Evolutionary conservation across 352 stramenopile species (phyloP), one percentile per base, ranked within the genome.

Genomic region (Phytophthora rubi): DNA sequence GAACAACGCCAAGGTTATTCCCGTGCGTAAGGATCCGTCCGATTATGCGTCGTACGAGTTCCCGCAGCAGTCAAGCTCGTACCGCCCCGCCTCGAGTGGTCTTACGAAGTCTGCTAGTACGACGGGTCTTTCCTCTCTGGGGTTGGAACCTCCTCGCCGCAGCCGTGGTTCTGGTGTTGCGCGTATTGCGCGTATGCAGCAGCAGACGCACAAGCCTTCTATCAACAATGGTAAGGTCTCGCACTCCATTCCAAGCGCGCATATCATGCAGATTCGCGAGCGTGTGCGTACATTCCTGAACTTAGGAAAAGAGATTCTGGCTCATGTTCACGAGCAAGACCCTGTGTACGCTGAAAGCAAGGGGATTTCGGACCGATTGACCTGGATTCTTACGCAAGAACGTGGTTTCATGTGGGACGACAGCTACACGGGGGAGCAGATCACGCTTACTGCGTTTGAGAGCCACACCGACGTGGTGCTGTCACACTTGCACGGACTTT

Each of bases 371-470:
- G 95, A 98, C 75, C 90, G 94, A n/a, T 72, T 99, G 26, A 99
- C 96, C 21, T 99, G 98, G 88, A 92, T 99, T 44, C 69, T 98
- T 44, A 98, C 92, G 6, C 96, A 98, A 81, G 95, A 99, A 71
- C 97, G 97, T 67, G 98, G 98, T 18, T 99, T 99, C 78, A 98
- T 99, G 84, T 99, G 97, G 97, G 93, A 99, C 70, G 97, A 99
- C 77, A 89, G 91, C 39, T 99, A 99, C 85, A 98, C 96, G 44
- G 97, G 95, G 16, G 91, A 98, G 63, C 91, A 98, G 58, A 90
- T 99, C 35, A 97, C 92, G 10, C 76, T 96, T 1, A 92, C 87
- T 8, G 86, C 80, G 12, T 95, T 92, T 71, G 91, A 98, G 71
- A 75, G 78, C n/a, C 79, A 94, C 53, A 79, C 90, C 0, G 76